phyloP scores from a whole-genome alignment of 129 eudicot genomes.

The Centrapalus pauciflorus region DNA sequence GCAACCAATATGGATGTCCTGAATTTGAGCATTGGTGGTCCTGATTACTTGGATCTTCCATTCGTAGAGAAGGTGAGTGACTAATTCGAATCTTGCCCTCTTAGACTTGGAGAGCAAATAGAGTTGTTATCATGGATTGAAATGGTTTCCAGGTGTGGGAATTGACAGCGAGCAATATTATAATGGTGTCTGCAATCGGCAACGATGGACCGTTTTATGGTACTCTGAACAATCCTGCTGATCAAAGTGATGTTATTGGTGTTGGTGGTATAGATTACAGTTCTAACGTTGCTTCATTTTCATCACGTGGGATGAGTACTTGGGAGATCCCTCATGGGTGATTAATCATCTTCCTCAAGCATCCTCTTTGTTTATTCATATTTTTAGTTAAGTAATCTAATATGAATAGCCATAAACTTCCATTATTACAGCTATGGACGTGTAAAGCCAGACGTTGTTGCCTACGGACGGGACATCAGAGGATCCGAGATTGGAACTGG shows the following conservation, averaged over 20 bases:
- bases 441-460: conserved; percentile 81
- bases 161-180: conserved; percentile 74
- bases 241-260: conserved; percentile 85
- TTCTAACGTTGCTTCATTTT: conserved; percentile 74
- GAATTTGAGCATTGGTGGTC: conserved; percentile 85
- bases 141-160: conserved; percentile 57
- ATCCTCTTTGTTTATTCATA: neutral
- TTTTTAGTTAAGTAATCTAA: neutral
- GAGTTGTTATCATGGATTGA: neutral
- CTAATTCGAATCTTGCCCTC: neutral
- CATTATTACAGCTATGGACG: conserved; percentile 60
- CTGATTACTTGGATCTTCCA: conserved; percentile 83
- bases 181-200: conserved; percentile 84
- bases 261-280: conserved; percentile 84
- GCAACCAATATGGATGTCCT: conserved; percentile 81
- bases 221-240: conserved; percentile 81
- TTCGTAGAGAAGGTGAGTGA: conserved; percentile 66
- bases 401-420: neutral
- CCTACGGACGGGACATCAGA: conserved; percentile 69
- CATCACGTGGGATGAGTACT: conserved; percentile 87
- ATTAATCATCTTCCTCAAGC: neutral
- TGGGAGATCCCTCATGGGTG: conserved; percentile 97
- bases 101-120: neutral
- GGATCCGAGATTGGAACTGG: conserved; percentile 77
- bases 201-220: conserved; percentile 88